A percentile compares a stretch with the other conserved stretches of the same genome.
These are phyloP conservation scores for Simplicillium aogashimaense DNA, from an alignment of 2,329 filamentous ascomycete genomes.

Conservation along the genomic window DNA sequence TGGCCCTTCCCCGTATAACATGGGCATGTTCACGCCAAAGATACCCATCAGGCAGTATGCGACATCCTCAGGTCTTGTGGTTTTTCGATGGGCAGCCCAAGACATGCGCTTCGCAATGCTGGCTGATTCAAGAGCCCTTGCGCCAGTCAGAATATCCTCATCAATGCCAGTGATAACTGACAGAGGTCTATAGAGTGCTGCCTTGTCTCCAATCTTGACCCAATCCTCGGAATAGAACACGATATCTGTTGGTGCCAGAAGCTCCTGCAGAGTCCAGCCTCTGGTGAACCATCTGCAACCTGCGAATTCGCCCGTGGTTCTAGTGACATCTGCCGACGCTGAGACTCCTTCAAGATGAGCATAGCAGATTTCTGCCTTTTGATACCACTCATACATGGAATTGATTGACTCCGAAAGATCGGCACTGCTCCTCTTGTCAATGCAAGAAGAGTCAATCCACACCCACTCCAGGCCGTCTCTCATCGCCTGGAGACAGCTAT, in stretches of 20 bases:
- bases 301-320: background rate
- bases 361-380: conserved; percentile 12
- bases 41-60: conserved; percentile 9
- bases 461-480: conserved; percentile 9
- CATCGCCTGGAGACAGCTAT: conserved; percentile 9
- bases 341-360: conserved; percentile 12
- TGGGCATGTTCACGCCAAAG: conserved; percentile 9
- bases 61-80: conserved; percentile 7
- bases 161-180: conserved; percentile 4
- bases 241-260: conserved; percentile 16
- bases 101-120: conserved; percentile 7
- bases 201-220: conserved; percentile 14
- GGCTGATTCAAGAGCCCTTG: too few species aligned
- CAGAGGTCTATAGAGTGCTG: conserved; percentile 2
- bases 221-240: conserved; percentile 17
- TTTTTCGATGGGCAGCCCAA: conserved; percentile 5
- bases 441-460: conserved; percentile 19
- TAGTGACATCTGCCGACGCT: conserved; percentile 8
- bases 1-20: conserved; percentile 9
- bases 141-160: too few species aligned
- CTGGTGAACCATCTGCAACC: conserved; percentile 12
- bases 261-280: conserved; percentile 17
- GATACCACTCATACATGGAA: conserved; percentile 14
- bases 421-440: background rate
- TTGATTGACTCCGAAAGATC: background rate